phyloP scores from a whole-genome alignment of 2,329 filamentous ascomycete genomes.

The Neopestalotiopsis sp. region DNA sequence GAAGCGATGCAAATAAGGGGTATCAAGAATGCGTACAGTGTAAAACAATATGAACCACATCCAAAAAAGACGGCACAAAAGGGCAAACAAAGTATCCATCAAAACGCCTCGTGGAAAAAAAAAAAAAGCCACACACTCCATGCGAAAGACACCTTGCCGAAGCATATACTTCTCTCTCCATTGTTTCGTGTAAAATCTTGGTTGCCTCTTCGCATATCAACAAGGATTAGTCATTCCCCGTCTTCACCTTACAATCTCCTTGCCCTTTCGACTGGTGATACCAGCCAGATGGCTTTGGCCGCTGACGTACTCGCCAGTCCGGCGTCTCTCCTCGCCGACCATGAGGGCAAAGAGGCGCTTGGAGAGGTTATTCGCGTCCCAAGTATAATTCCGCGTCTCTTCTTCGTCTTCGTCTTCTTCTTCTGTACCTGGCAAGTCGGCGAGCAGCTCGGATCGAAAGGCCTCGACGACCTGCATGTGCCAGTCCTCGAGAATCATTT shows the following conservation, averaged over 20 bases:
- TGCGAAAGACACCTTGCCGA: too few relatives aligned
- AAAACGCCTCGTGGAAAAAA: neutral
- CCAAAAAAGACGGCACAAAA: neutral
- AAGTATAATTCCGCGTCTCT: constrained; percentile 27
- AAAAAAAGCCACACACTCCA: neutral
- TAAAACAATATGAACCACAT: neutral
- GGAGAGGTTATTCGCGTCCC: constrained; percentile 54
- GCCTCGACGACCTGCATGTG: constrained; percentile 63
- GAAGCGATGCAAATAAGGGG: constrained; percentile 7
- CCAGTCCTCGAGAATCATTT: constrained; percentile 57
- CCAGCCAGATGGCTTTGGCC: neutral
- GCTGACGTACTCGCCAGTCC: constrained; percentile 23
- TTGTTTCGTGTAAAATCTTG: neutral
- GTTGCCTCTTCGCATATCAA: neutral
- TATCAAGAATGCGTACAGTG: constrained; percentile 1
- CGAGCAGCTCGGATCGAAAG: constrained; percentile 52
- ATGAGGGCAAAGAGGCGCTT: constrained; percentile 60
- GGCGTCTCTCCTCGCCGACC: constrained; percentile 52
- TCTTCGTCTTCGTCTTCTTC: neutral
- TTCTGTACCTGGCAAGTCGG: constrained; percentile 16
- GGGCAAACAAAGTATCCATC: neutral
- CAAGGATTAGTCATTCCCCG: neutral
- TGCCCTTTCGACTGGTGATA: neutral
- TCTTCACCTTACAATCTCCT: neutral
- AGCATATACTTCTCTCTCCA: neutral